These are phyloP conservation scores for Sclerotinia spermophila DNA, from an alignment of 2,329 filamentous ascomycete species.

Conservation along the genomic window DNA sequence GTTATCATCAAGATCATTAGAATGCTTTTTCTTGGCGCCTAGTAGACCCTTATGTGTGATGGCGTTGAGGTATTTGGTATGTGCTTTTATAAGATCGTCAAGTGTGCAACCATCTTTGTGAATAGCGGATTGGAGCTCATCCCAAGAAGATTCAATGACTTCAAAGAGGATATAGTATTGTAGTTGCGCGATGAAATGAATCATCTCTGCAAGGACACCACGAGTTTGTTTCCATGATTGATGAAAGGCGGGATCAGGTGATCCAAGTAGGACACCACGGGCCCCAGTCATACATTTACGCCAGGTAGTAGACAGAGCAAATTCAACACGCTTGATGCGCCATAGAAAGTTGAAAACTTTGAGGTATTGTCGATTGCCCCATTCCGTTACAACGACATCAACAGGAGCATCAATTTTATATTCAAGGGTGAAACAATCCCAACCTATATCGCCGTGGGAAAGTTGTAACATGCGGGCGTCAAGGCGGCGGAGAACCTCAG, in stretches of 20 bases:
- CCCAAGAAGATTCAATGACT: constrained; percentile 96
- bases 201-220: constrained; percentile 92
- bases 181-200: constrained; percentile 93
- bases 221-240: constrained; percentile 87
- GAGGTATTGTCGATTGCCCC: constrained; percentile 92
- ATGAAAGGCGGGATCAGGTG: constrained; percentile 61
- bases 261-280: constrained; percentile 78
- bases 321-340: constrained; percentile 97
- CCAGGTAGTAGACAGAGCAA: constrained; percentile 87
- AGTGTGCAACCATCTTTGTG: constrained; percentile 83
- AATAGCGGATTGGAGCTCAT: constrained; percentile 78
- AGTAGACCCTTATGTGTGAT: constrained; percentile 96
- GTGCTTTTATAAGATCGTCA: constrained; percentile 90
- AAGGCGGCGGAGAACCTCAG: constrained; percentile 84
- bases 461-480: constrained; percentile 98
- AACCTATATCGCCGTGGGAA: constrained; percentile 93
- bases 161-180: constrained; percentile 99
- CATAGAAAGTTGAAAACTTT: constrained; percentile 99
- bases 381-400: constrained; percentile 94
- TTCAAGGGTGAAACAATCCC: constrained; percentile 98
- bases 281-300: constrained; percentile 93
- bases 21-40: constrained; percentile 58
- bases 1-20: constrained; percentile 51
- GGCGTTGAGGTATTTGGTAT: constrained; percentile 83
- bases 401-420: constrained; percentile 97